phyloP scores from a whole-genome alignment of 2,329 filamentous ascomycete genomes.

The Fusarium nurragi region DNA sequence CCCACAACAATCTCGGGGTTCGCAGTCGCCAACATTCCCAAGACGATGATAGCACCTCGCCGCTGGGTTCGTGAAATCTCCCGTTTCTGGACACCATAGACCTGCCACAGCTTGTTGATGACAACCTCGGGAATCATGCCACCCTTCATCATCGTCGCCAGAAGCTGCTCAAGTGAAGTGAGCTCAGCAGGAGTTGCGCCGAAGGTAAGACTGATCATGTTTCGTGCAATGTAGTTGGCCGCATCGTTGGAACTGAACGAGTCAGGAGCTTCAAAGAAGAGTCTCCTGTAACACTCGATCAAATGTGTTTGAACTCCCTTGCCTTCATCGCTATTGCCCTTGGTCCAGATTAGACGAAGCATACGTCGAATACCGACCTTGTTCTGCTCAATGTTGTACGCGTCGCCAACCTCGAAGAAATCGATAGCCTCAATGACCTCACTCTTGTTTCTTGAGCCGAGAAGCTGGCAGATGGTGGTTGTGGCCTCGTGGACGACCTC shows the following conservation, averaged over 20 bases:
- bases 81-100: conserved; percentile 92
- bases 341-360: conserved; percentile 98
- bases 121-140: conserved; percentile 87
- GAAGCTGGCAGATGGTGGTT: conserved; percentile 81
- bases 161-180: conserved; percentile 91
- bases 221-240: conserved; percentile 93
- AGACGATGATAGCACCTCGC: conserved; percentile 91
- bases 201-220: conserved; percentile 99
- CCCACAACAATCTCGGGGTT: conserved; percentile 92
- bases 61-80: conserved; percentile 93
- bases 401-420: conserved; percentile 94
- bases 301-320: conserved; percentile 97
- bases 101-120: conserved; percentile 93
- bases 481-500: conserved; percentile 88
- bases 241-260: conserved; percentile 88
- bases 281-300: conserved; percentile 93
- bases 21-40: conserved; percentile 95
- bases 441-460: conserved; percentile 96
- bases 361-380: conserved; percentile 93
- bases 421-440: conserved; percentile 99
- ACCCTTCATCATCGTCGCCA: conserved; percentile 97
- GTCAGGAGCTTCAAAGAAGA: conserved; percentile 96
- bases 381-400: conserved; percentile 94
- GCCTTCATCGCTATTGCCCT: conserved; percentile 98
- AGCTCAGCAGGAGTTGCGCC: conserved; percentile 94